Conservation (phyloP, 495 filamentous ascomycete species). For the Xylaria scruposa region DNA sequence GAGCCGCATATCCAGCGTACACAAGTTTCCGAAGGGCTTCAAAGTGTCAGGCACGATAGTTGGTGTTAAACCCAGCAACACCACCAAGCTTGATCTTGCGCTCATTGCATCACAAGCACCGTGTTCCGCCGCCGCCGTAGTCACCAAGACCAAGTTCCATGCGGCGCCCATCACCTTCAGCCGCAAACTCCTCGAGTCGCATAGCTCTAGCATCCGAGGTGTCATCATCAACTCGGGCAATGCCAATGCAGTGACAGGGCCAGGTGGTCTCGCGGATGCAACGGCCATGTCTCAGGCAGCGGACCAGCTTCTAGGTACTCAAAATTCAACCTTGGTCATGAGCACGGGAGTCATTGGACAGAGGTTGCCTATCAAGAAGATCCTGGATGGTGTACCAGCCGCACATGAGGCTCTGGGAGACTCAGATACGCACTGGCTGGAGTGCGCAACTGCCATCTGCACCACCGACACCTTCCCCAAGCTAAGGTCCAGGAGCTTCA, state of each 20-base stretch:
- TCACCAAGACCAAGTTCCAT: constrained; percentile 98
- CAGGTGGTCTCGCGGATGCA: constrained; percentile 89
- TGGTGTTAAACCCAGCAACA: constrained; percentile 92
- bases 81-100: constrained; percentile 84
- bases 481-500: constrained; percentile 83
- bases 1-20: constrained; percentile 47
- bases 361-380: constrained; percentile 91
- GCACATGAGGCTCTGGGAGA: constrained; percentile 72
- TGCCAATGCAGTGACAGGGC: constrained; percentile 97
- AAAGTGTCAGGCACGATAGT: constrained; percentile 85
- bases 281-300: constrained; percentile 78
- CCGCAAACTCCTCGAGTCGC: constrained; percentile 68
- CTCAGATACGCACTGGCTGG: constrained; percentile 85
- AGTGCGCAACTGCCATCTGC: constrained; percentile 90
- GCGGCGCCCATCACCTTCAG: constrained; percentile 92
- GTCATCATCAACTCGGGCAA: constrained; percentile 96
- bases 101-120: constrained; percentile 86
- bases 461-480: constrained; percentile 99
- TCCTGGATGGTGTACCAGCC: constrained; percentile 78
- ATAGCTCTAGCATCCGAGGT: constrained; percentile 75
- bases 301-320: constrained; percentile 71
- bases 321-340: constrained; percentile 85
- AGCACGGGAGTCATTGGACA: constrained; percentile 98
- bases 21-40: constrained; percentile 91
- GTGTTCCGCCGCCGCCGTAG: constrained; percentile 91